Percentiles rank a stretch among this genome's conserved stretches.
Conservation (phyloP, 768 basidiomycete genomes). For the Cyathus striatus region DNA sequence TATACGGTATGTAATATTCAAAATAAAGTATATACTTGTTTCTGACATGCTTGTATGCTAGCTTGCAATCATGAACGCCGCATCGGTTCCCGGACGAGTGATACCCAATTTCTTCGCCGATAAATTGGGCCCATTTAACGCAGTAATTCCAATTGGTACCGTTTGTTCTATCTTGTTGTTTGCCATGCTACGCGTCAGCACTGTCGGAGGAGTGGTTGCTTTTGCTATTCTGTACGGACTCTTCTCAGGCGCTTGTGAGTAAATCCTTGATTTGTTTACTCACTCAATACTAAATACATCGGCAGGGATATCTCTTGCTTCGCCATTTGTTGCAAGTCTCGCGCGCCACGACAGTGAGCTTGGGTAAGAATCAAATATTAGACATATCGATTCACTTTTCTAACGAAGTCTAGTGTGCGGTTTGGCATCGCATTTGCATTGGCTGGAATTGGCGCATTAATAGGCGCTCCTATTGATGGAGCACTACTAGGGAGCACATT, state of each 20-base stretch:
- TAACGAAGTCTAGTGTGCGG: too few species aligned
- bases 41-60: neutral
- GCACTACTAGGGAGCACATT: too few species aligned
- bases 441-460: too few species aligned
- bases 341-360: too few species aligned
- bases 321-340: too few species aligned
- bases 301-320: too few species aligned
- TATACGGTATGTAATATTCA: conserved; percentile 24
- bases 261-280: too few species aligned
- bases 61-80: conserved; percentile 24
- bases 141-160: conserved; percentile 15
- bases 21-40: neutral
- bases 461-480: too few species aligned
- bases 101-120: conserved; percentile 21
- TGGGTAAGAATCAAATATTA: too few species aligned
- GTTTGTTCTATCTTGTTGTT: conserved; percentile 17
- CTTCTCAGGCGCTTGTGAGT: conserved; percentile 17
- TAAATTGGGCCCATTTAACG: conserved; percentile 19
- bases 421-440: too few species aligned
- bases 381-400: too few species aligned
- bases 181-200: conserved; percentile 20
- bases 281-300: too few species aligned
- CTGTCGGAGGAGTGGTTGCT: conserved; percentile 16
- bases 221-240: conserved; percentile 33
- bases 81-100: conserved; percentile 14